Evolutionary conservation across 805 yeast species (phyloP).

Genomic region (Clavispora fructus): DNA sequence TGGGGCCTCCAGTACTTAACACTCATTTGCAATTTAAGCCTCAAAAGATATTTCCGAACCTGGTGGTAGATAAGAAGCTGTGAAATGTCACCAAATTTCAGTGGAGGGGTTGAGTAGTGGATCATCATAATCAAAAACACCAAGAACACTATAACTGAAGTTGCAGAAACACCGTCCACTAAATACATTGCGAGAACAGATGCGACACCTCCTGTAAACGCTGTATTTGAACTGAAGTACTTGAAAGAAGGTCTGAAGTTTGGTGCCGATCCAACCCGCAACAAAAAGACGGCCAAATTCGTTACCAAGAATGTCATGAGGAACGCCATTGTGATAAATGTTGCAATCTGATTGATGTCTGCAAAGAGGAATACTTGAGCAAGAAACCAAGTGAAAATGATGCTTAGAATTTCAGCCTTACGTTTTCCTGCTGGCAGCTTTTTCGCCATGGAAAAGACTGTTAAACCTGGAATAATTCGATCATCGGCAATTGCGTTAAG

Average conservation of each 20-base stretch:
- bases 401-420: slow-evolving; percentile 60
- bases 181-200: slow-evolving; percentile 86
- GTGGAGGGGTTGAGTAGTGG: slow-evolving; percentile 90
- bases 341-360: slow-evolving; percentile 90
- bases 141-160: slow-evolving; percentile 63
- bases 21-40: slow-evolving; percentile 78
- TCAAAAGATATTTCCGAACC: slow-evolving; percentile 81
- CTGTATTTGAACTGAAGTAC: slow-evolving; percentile 79
- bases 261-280: slow-evolving; percentile 92
- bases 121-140: slow-evolving; percentile 66
- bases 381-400: slow-evolving; percentile 71
- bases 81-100: slow-evolving; percentile 97
- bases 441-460: slow-evolving; percentile 39
- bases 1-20: slow-evolving; percentile 99
- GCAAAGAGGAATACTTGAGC: slow-evolving; percentile 85
- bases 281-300: slow-evolving; percentile 85
- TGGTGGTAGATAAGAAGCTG: slow-evolving; percentile 94
- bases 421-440: slow-evolving; percentile 37
- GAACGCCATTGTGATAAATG: slow-evolving; percentile 94
- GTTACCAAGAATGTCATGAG: slow-evolving; percentile 94
- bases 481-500: slow-evolving; percentile 90
- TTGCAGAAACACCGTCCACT: slow-evolving; percentile 88
- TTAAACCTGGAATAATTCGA: slow-evolving; percentile 75
- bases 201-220: slow-evolving; percentile 63
- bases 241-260: slow-evolving; percentile 94